Base-by-base conservation (phyloP, 1,284 basidiomycete genomes). In the Somion occarium region DNA sequence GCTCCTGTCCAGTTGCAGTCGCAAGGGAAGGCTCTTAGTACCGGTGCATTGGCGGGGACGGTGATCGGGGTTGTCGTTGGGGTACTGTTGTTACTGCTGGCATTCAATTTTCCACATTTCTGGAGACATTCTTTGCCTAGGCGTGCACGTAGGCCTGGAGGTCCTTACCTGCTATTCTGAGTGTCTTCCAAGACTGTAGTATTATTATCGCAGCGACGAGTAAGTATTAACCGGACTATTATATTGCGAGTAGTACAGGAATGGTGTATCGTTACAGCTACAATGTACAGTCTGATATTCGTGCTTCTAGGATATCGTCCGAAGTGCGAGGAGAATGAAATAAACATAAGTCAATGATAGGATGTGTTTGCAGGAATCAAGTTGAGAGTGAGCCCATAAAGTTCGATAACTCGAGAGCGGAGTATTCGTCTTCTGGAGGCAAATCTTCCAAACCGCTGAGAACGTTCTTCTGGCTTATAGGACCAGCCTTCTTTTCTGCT, bases 401-500 rank as follows among this genome's bases (percentile, higher is more conserved):
- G 65, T 79, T 86, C 49, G 87, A 83, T 55, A 96, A 73, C 61
- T 93, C 91, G 61, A 96, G 70, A 49, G 83, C 83, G 61, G 91
- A 83, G 64, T 96, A 96, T 69, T 97, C 93, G 53, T 93, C 89
- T 65, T 94, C 92, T 34, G 87, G 73, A 11, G 93, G 93, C 42
- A 96, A 72, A 60, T 95, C 93, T 61, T 95, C 93, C 51, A 97
- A 71, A 18, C 91, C 93, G 53, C 88, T 84, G 23, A 96, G 72
- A 34, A 94, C 73, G 64, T 88, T 91, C 70, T 89, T 93, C 63
- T 90, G 85, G 49, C 73, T 80, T 46, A 78, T 67, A 39, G 82
- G 73, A 18, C 80, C 80, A 41, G 67, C 56, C 48, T 84, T 80
- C 58, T 77, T 82, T 37, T 72, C 72, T 53, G 81, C 82, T 62